Conservation (phyloP, 345 rosid genomes). For the sweet orange (Citrus sinensis) region DNA sequence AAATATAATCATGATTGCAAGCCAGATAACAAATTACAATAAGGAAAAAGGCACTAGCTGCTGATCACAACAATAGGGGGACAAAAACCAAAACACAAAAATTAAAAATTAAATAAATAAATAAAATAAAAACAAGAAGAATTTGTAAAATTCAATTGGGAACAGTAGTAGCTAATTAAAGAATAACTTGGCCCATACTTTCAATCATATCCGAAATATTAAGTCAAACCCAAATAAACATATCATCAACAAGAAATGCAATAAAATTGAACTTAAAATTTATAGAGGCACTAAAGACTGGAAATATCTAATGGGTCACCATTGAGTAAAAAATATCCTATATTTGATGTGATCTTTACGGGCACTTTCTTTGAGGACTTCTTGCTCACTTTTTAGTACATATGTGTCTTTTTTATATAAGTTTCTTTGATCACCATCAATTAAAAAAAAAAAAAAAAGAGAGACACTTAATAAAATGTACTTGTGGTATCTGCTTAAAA, state of each 20-base stretch:
- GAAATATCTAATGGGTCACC: neutral
- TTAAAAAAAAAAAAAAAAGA: too few relatives aligned
- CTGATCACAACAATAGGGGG: neutral
- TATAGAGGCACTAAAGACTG: neutral
- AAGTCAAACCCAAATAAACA: neutral
- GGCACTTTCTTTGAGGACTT: too few relatives aligned
- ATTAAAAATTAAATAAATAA: neutral
- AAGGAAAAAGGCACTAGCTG: neutral
- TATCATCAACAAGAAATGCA: neutral
- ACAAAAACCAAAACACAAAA: neutral
- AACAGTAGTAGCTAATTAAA: neutral
- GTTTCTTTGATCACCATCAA: too few relatives aligned
- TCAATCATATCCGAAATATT: neutral
- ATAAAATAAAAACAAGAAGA: neutral
- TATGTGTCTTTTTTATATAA: too few relatives aligned
- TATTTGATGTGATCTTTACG: too few relatives aligned
- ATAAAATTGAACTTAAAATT: neutral
- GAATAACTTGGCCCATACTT: neutral
- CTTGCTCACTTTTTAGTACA: too few relatives aligned
- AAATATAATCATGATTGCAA: neutral
- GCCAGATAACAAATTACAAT: too few relatives aligned
- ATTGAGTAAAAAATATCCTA: too few relatives aligned
- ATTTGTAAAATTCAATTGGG: neutral
- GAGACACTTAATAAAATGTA: neutral
- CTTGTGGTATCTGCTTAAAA: neutral